Evolutionary conservation across 2,329 filamentous ascomycete genomes (phyloP), one percentile per base, ranked within the genome.

Genomic region (Talaromyces pinophilus): DNA sequence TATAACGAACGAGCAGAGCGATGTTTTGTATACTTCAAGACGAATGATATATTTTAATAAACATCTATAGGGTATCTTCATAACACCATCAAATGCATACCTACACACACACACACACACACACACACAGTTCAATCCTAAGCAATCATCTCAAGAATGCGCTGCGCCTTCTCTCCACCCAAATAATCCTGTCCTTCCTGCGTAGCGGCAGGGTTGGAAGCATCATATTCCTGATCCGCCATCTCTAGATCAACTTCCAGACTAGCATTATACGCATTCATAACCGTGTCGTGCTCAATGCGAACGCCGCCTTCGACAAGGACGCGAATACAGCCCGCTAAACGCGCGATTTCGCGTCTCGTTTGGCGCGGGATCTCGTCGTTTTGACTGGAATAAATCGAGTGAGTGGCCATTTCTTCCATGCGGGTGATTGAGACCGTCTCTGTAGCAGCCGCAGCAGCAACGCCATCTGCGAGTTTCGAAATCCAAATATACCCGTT

Each of bases 401-500:
- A 91, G 73, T 88, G 88, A 69, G 89, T 93, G 22, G 95, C 90
- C 71, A 84, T 88, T 80, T 99, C 95, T 77, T 98, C 95, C 77
- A 97, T 86, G 70, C 91, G 87, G 63, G 92, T 96, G 73, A 97
- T 92, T 2, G 85, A 84, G 10, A 82, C 87, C 75, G 82, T 84
- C 64, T 81, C 82, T 8, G 75, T 80, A 52, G 85, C 78, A 2
- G 73, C 78, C 19, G 76, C 75, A 2, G 73, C 77, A 15, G 72
- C 76, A 63, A 70, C 73, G 60, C 79, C 85, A 70, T 91, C 88
- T 7, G 90, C 82, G 72, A 96, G 92, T 81, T 92, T 93, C 78
- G 90, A 89, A 74, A 98, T 93, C 91, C 92, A 99, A 67, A 98
- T 93, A 76, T 96, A 98, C 0, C 95, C 95, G 74, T 99, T 99